Evolutionary conservation across 345 rosid species (phyloP).

Genomic region (Arabidopsis arenosa): DNA sequence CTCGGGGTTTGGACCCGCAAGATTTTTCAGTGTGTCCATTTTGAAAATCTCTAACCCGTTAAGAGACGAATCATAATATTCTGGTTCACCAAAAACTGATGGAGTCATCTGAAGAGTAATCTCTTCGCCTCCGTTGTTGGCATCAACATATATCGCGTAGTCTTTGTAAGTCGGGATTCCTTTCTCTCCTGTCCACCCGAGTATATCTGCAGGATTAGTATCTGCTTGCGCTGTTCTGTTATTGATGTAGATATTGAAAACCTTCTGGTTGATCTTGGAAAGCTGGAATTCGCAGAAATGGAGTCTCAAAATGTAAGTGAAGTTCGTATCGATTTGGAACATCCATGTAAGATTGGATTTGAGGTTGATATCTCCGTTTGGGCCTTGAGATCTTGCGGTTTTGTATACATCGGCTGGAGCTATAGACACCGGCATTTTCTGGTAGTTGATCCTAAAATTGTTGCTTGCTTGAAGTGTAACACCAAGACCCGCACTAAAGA

Average conservation of each 20-base stretch:
- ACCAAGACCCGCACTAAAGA: slow-evolving; percentile 61
- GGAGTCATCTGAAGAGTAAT: slow-evolving; percentile 63
- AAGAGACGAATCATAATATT: slow-evolving; percentile 56
- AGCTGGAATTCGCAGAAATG: slow-evolving; percentile 74
- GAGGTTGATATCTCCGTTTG: slow-evolving; percentile 42
- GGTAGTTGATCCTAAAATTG: slow-evolving; percentile 47
- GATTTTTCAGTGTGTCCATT: slow-evolving; percentile 50
- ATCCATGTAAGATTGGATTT: slow-evolving; percentile 74
- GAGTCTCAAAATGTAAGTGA: slow-evolving; percentile 68
- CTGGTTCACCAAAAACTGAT: slow-evolving; percentile 45
- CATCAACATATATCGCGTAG: slow-evolving; percentile 53
- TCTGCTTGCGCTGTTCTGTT: slow-evolving; percentile 59
- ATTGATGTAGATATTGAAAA: slow-evolving; percentile 71
- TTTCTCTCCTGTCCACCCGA: slow-evolving; percentile 55
- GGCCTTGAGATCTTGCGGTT: slow-evolving; percentile 70
- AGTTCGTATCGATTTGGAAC: slow-evolving; percentile 69
- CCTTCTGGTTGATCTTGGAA: slow-evolving; percentile 58
- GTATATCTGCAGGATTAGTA: slow-evolving; percentile 55
- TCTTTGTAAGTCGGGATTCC: slow-evolving; percentile 66
- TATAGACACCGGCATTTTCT: slow-evolving; percentile 44
- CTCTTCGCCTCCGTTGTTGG: slow-evolving; percentile 49
- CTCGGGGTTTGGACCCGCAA: slow-evolving; percentile 75
- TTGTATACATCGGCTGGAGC: slow-evolving; percentile 69
- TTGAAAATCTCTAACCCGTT: slow-evolving; percentile 87
- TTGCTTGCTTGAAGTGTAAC: slow-evolving; percentile 35